phyloP scores from a whole-genome alignment of 2,329 filamentous ascomycete genomes.

The Hymenoscyphus albidus region DNA sequence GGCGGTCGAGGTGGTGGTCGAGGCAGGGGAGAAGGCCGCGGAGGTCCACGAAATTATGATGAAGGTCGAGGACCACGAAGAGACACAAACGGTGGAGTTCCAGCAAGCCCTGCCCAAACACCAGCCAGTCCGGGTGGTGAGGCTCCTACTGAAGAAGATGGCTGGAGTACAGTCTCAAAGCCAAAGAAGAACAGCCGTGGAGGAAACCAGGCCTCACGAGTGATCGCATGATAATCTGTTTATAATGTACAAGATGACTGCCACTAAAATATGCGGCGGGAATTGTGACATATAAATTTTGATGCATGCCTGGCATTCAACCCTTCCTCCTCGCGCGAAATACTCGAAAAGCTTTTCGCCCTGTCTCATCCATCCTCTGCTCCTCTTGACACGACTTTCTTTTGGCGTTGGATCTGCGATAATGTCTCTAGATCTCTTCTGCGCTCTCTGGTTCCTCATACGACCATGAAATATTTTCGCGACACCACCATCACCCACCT shows the following conservation, averaged over 20 bases:
- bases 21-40: constrained; percentile 41
- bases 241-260: constrained; percentile 12
- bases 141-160: constrained; percentile 51
- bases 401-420: constrained; percentile 33
- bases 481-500: constrained; percentile 14
- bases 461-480: constrained; percentile 14
- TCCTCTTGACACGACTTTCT: constrained; percentile 25
- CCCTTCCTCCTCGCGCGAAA: constrained; percentile 1
- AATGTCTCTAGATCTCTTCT: constrained; percentile 31
- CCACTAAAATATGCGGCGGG: constrained; percentile 8
- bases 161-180: constrained; percentile 58
- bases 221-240: constrained; percentile 33
- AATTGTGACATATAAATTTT: constrained; percentile 5
- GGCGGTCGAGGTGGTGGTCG: constrained; percentile 41
- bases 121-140: constrained; percentile 33
- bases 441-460: constrained; percentile 15
- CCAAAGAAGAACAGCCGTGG: constrained; percentile 37
- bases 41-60: constrained; percentile 34
- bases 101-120: constrained; percentile 40
- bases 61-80: constrained; percentile 26
- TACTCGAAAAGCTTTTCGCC: constrained; percentile 6
- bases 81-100: constrained; percentile 41
- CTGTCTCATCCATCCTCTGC: constrained; percentile 21
- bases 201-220: constrained; percentile 32
- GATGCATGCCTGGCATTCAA: constrained; percentile 12